Conservation (phyloP, 1,284 basidiomycete species). For the Singerocomus inundabilis region DNA sequence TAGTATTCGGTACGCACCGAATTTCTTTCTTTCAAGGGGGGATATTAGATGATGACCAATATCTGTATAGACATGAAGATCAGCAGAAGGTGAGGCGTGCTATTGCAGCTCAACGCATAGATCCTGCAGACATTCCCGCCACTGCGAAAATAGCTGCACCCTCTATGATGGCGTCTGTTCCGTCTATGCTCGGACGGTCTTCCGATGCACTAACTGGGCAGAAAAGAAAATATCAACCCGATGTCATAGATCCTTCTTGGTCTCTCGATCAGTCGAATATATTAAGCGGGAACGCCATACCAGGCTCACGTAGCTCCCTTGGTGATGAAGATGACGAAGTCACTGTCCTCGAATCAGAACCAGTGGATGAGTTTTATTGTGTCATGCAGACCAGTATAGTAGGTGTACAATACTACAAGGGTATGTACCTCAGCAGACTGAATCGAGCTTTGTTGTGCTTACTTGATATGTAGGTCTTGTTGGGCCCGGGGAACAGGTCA, state of each 20-base stretch:
- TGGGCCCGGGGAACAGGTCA: constrained; percentile 75
- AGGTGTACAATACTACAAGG: constrained; percentile 79
- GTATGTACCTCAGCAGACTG: constrained; percentile 33
- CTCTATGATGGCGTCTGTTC: constrained; percentile 2
- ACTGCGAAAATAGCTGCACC: constrained; percentile 33
- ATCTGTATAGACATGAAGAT: constrained; percentile 47
- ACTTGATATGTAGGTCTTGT: constrained; percentile 57
- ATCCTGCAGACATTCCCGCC: constrained; percentile 53
- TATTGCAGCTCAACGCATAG: constrained; percentile 49
- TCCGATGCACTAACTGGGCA: constrained; percentile 23
- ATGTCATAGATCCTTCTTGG: constrained; percentile 16
- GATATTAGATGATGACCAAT: neutral
- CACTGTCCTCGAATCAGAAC: constrained; percentile 43
- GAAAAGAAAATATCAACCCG: constrained; percentile 39
- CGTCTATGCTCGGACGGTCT: neutral
- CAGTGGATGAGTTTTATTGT: constrained; percentile 64
- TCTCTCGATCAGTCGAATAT: constrained; percentile 5
- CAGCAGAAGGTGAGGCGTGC: constrained; percentile 61
- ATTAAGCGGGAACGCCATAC: constrained; percentile 14
- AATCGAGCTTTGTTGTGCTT: neutral
- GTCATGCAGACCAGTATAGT: constrained; percentile 64
- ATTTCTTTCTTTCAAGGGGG: neutral
- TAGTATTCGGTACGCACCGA: constrained; percentile 44
- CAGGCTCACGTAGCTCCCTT: constrained; percentile 6
- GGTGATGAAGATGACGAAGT: constrained; percentile 45